Percentiles rank a stretch among this genome's conserved stretches.
Conservation (phyloP, 75 land plant genomes). For the Pinus tabuliformis region DNA sequence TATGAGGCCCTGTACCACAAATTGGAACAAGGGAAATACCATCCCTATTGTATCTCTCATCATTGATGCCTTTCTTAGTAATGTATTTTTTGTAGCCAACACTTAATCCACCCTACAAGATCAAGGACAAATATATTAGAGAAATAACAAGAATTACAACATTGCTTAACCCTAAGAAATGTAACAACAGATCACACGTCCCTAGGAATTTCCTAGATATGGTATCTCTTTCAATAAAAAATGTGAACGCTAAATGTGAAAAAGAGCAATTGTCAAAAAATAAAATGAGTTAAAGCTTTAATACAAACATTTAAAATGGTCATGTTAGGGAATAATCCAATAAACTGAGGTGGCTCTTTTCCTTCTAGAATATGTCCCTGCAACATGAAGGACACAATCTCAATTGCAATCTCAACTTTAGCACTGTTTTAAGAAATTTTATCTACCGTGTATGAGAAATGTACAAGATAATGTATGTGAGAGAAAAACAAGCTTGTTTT, state of each 20-base stretch:
- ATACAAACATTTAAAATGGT: constrained; percentile 63
- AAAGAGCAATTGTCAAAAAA: too few relatives aligned
- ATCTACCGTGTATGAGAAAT: neutral
- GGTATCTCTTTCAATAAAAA: neutral
- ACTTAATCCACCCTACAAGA: constrained; percentile 69
- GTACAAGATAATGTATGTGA: too few relatives aligned
- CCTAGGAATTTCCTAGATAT: neutral
- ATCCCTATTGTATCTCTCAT: constrained; percentile 67
- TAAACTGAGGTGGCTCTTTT: too few relatives aligned
- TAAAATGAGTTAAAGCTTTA: too few relatives aligned
- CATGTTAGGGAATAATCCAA: too few relatives aligned
- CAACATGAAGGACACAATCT: constrained; percentile 52
- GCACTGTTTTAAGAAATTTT: neutral
- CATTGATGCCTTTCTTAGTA: constrained; percentile 49
- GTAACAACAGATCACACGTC: too few relatives aligned
- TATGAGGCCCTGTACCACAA: constrained; percentile 66
- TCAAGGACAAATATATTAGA: neutral
- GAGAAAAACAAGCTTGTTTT: too few relatives aligned
- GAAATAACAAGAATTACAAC: neutral
- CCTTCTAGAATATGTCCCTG: constrained; percentile 90
- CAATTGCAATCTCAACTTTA: constrained; percentile 60
- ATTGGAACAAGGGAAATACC: constrained; percentile 64
- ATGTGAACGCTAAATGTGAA: too few relatives aligned
- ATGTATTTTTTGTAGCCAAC: constrained; percentile 65
- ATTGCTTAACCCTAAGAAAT: too few relatives aligned